Percentiles rank a stretch among this genome's conserved stretches.
These are phyloP conservation scores for Hepatocystis sp. DNA, from an alignment of 169 alveolate species.

Conservation along the genomic window DNA sequence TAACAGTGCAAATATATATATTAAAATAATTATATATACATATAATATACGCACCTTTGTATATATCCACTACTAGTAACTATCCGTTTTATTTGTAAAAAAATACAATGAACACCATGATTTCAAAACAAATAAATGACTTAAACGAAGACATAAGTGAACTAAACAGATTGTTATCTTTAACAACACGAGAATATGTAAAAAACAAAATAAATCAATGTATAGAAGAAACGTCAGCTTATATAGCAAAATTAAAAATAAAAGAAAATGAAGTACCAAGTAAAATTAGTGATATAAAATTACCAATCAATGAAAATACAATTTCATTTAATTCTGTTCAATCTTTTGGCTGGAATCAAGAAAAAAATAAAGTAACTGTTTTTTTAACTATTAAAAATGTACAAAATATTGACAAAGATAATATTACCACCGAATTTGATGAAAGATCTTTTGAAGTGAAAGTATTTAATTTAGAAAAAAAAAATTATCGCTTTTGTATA, in stretches of 20 bases:
- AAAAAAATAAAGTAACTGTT: conserved; percentile 67
- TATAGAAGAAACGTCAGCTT: conserved; percentile 46
- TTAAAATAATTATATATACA: no score
- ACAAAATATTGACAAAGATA: conserved; percentile 34
- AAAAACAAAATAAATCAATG: conserved; percentile 35
- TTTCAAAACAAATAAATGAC: conserved; percentile 7
- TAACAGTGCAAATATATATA: no score
- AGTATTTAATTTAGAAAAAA: conserved; percentile 43
- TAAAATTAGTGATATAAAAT: conserved; percentile 27
- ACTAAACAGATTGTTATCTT: conserved; percentile 17
- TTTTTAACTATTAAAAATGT: conserved; percentile 57
- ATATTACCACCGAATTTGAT: conserved; percentile 35
- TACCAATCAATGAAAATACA: conserved; percentile 12
- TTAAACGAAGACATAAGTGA: conserved; percentile 41
- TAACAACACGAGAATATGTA: conserved; percentile 44
- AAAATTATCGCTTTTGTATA: conserved; percentile 73
- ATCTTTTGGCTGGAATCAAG: conserved; percentile 74
- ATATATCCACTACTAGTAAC: no score
- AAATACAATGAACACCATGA: conserved; percentile 3
- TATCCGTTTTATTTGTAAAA: no score
- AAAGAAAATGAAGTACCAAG: conserved; percentile 44
- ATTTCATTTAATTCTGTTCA: conserved; percentile 54
- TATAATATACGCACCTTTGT: no score
- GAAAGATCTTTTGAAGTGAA: conserved; percentile 73
- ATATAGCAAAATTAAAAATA: conserved; percentile 40